Percentiles rank a stretch among this genome's conserved stretches.
Evolutionary conservation across 2,329 filamentous ascomycete species (phyloP).

Genomic region (Emericellopsis atlantica): DNA sequence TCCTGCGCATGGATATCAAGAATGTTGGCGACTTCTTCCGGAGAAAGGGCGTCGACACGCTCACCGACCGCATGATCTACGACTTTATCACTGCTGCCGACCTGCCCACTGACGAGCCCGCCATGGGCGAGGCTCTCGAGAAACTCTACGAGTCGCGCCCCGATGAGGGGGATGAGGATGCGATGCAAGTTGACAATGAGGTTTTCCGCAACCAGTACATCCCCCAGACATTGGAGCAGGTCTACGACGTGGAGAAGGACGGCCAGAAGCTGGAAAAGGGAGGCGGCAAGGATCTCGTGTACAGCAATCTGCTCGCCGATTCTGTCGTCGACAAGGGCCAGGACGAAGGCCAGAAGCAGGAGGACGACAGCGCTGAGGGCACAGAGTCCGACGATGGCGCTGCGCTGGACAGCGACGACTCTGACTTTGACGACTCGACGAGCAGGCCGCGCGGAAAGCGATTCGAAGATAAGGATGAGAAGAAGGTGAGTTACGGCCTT

Average conservation of each 20-base stretch:
- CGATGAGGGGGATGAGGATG: slow-evolving; percentile 37
- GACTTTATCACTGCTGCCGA: slow-evolving; percentile 61
- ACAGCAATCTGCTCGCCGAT: slow-evolving; percentile 71
- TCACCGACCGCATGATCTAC: slow-evolving; percentile 72
- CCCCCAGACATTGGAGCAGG: slow-evolving; percentile 86
- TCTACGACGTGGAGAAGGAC: slow-evolving; percentile 92
- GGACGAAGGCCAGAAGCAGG: slow-evolving; percentile 2
- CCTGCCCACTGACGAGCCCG: slow-evolving; percentile 47
- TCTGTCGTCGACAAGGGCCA: slow-evolving; percentile 34
- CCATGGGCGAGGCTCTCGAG: slow-evolving; percentile 50
- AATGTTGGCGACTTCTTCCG: slow-evolving; percentile 91
- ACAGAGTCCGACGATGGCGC: slow-evolving; percentile 33
- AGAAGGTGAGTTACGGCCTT: slow-evolving; percentile 44
- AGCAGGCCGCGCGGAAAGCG: slow-evolving; percentile 59
- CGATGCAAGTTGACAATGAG: slow-evolving; percentile 69
- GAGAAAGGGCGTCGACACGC: slow-evolving; percentile 67
- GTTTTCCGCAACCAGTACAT: slow-evolving; percentile 97
- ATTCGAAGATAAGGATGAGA: slow-evolving; percentile 84
- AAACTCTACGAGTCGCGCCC: slow-evolving; percentile 49
- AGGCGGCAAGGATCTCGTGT: slow-evolving; percentile 66
- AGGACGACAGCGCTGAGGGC: slow-evolving; percentile 21
- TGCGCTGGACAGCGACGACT: slow-evolving; percentile 29
- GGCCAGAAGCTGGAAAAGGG: slow-evolving; percentile 64
- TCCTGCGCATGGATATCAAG: slow-evolving; percentile 96
- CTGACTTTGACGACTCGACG: slow-evolving; percentile 48